Conservation (phyloP, 495 filamentous ascomycete species). For the Penicillium bovifimosum region DNA sequence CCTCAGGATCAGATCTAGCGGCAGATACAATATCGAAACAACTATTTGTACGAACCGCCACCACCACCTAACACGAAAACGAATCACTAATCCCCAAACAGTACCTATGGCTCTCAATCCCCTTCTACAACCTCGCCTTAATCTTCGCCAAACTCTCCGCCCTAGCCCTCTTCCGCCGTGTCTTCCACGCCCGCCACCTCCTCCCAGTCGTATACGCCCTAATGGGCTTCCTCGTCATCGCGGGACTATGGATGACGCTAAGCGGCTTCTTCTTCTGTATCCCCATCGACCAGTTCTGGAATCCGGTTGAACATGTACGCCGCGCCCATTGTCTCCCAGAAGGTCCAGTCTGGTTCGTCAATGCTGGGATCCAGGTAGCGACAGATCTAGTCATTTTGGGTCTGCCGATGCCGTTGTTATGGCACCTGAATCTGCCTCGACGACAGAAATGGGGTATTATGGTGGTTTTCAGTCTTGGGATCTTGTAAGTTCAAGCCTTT, state of each 20-base stretch:
- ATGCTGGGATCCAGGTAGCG: slow-evolving; percentile 41
- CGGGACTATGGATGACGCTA: slow-evolving; percentile 35
- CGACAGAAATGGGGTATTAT: slow-evolving; percentile 39
- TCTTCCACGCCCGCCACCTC: slow-evolving; percentile 33
- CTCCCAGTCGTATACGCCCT: slow-evolving; percentile 22
- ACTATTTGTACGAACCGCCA: slow-evolving; percentile 14
- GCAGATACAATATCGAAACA: background rate
- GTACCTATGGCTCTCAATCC: slow-evolving; percentile 34
- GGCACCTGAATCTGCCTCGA: slow-evolving; percentile 33
- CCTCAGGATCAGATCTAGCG: background rate
- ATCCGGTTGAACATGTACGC: background rate
- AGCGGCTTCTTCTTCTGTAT: slow-evolving; percentile 38
- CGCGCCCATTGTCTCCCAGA: slow-evolving; percentile 27
- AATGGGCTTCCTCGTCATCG: slow-evolving; percentile 30
- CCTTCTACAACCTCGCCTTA: slow-evolving; percentile 41
- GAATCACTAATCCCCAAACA: slow-evolving; percentile 3
- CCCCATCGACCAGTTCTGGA: slow-evolving; percentile 31
- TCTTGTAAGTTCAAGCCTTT: slow-evolving; percentile 33
- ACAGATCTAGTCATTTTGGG: slow-evolving; percentile 44
- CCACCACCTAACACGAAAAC: background rate
- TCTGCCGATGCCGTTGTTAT: slow-evolving; percentile 41
- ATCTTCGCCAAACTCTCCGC: slow-evolving; percentile 43
- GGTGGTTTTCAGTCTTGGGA: slow-evolving; percentile 42
- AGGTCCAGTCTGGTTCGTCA: slow-evolving; percentile 35
- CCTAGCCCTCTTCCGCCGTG: slow-evolving; percentile 33